Base-by-base conservation (phyloP, 225 moss, liverwort and hornwort genomes). In the Polytrichum formosum region DNA sequence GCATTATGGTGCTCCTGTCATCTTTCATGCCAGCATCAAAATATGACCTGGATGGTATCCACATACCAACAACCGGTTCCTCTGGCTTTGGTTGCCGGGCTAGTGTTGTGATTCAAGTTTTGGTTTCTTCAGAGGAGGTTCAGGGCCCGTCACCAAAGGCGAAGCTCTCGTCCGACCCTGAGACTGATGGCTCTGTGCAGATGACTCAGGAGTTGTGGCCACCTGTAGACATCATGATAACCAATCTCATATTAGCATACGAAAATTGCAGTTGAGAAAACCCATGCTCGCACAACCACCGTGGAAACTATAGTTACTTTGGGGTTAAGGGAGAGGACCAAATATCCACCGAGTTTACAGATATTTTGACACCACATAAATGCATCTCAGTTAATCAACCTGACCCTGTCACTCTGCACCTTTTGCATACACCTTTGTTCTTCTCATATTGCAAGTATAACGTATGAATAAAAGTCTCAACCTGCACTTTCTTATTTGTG, bases 151-250 rank as follows among this genome's bases (percentile, higher is more conserved):
- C 28, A 19, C 28, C 69, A 54, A 59, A 9, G 70, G 70, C 19
- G 79, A 70, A 18, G 81, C 83, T 61, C 88, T 77, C 4, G 85
- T 83, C 59, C 83, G 70, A 27, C 83, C 85, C 69, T 90, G 88
- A 5, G 85, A 81, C 63, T 90, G 88, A 75, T 88, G 90, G 27
- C 85, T 90, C 61, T 88, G 85, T 0, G 85, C 88, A 28, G 88
- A 90, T 2, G 90, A 85, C 78, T 90, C 90, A 0, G 83, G 83
- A n/a, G 85, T 85, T 1, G 71, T 86, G 17, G 86, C 83, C 63
- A 83, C 77, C 86, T 86, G 65, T 25, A 55, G 8, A 37, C 28
- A 53, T 5, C 26, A 1, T 0, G n/a, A 29, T 26, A 56, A 19
- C 68, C 54, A 21, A 26, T 22, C 7, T 61, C 21, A 22, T n/a